phyloP scores from a whole-genome alignment of 2,329 filamentous ascomycete species.

The Cytospora leucostoma region DNA sequence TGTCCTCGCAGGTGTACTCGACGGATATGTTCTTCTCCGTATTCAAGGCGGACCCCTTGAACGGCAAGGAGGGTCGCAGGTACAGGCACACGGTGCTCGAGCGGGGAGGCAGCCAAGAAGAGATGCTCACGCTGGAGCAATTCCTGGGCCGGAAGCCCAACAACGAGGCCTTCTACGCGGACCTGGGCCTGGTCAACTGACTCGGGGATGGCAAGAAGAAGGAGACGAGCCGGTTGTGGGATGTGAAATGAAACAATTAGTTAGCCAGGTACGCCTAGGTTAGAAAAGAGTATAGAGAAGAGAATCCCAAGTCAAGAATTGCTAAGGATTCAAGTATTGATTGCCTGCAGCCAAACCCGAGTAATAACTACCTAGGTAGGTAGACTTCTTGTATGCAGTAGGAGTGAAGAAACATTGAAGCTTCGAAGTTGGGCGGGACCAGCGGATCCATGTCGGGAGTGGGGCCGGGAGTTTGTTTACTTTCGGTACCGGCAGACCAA shows the following conservation, averaged over 20 bases:
- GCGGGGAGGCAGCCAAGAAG: constrained; percentile 75
- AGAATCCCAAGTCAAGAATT: background rate
- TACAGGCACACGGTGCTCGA: constrained; percentile 80
- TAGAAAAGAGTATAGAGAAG: background rate
- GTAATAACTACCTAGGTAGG: no score
- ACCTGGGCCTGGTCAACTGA: constrained; percentile 58
- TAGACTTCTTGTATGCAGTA: no score
- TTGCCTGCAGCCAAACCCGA: no score
- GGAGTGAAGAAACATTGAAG: background rate
- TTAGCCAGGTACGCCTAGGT: no score
- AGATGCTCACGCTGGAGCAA: constrained; percentile 77
- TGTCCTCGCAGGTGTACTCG: constrained; percentile 77
- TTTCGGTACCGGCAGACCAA: constrained; percentile 6
- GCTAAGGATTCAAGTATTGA: no score
- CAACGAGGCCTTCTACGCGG: constrained; percentile 77
- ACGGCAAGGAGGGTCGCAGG: constrained; percentile 69
- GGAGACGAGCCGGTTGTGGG: constrained; percentile 19
- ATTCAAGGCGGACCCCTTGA: constrained; percentile 79
- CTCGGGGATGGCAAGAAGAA: constrained; percentile 13
- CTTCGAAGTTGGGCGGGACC: background rate
- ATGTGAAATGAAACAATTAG: background rate
- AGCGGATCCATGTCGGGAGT: background rate
- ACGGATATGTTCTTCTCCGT: constrained; percentile 84
- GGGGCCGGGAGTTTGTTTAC: constrained; percentile 19
- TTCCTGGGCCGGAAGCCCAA: constrained; percentile 77